Base-by-base conservation (phyloP, 495 filamentous ascomycete genomes). In the Staphylotrichum longicolle region DNA sequence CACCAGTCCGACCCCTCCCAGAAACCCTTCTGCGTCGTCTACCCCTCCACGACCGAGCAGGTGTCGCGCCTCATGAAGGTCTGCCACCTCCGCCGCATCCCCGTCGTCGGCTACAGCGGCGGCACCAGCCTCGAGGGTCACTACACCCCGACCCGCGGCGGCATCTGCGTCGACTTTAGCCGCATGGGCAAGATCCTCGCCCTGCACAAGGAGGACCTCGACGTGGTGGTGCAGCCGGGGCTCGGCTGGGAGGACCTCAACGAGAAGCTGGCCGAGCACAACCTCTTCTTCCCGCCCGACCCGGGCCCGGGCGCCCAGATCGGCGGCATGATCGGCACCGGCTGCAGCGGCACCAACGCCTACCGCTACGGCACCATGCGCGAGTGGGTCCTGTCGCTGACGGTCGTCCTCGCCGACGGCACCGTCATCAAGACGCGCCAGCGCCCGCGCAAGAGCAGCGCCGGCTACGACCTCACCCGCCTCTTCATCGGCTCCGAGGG, bases 291-390 rank as follows among this genome's bases (percentile, higher is more conserved):
- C 72, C 90, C 90, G 11, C 89, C 90, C 0, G 90, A 93, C 70
- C 90, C 90, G 9, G 90, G 90, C 33, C 88, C 88, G 32, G 88
- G 88, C 15, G 88, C 88, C 50, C 89, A 90, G 85, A 96, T 98
- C 63, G 93, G 93, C 42, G 93, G 93, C 45, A 98, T 98, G 93
- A 86, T 97, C 11, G 93, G 90, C 0, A 97, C 93, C 0, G 92
- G 92, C 37, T 97, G 93, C 80, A 89, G 85, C 62, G 93, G 93
- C 40, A 98, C 93, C 37, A 96, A 98, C 72, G 88, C 93, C 14
- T 92, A 95, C 68, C 82, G 91, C 32, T 98, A 96, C 70, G 93
- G 93, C 1, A 96, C 93, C 0, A 98, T 97, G 93, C 86, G 90
- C 63, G 93, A 98, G 68, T 97, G 93, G 91, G 93, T 97, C 0